Evolutionary conservation across 2,329 filamentous ascomycete genomes (phyloP).

Genomic region (Helminthosporium solani): DNA sequence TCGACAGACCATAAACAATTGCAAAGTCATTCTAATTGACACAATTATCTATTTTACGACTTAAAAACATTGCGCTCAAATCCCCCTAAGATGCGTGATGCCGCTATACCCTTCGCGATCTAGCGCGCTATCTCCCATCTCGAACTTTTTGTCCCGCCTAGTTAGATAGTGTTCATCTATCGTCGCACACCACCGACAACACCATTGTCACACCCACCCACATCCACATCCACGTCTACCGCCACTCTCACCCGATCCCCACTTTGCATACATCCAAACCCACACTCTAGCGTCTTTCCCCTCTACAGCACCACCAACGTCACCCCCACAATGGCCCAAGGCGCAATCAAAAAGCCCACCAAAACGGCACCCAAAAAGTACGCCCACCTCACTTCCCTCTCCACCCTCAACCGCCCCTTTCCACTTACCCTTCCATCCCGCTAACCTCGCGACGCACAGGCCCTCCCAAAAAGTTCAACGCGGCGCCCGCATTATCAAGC

Average conservation of each 20-base stretch:
- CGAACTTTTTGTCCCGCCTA: too few species aligned
- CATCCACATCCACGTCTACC: not conserved
- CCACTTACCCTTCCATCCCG: not conserved
- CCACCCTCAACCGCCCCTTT: not conserved
- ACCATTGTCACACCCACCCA: not conserved
- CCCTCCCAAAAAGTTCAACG: conserved; percentile 53
- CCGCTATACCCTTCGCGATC: too few species aligned
- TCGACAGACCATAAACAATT: too few species aligned
- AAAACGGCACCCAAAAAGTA: conserved; percentile 45
- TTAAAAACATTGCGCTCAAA: too few species aligned
- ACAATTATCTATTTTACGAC: too few species aligned
- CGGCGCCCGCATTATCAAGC: conserved; percentile 63
- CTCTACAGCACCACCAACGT: not conserved
- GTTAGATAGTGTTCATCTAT: not conserved
- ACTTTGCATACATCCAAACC: too few species aligned
- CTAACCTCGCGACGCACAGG: too few species aligned
- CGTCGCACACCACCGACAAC: not conserved
- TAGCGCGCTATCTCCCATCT: too few species aligned
- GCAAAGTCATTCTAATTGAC: too few species aligned
- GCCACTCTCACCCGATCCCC: too few species aligned
- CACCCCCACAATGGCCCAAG: conserved; percentile 48
- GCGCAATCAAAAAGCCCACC: conserved; percentile 48
- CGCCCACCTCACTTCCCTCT: conserved; percentile 8
- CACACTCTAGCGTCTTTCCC: not conserved
- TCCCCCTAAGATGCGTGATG: too few species aligned